phyloP scores from a whole-genome alignment of 2,329 filamentous ascomycete genomes.

The Diaporthe citriasiana region DNA sequence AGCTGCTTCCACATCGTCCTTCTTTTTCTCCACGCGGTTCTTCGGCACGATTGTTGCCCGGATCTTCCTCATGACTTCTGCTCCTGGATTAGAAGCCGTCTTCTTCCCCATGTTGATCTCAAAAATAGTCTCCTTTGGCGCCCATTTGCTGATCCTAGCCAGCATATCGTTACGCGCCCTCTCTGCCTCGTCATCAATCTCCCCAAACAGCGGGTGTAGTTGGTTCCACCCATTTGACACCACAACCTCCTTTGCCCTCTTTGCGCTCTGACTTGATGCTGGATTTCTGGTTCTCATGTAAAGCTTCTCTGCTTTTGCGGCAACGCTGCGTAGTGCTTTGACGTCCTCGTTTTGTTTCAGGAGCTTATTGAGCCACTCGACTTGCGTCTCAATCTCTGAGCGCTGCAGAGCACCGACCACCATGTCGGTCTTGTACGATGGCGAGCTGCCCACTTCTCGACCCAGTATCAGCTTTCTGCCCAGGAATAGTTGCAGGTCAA shows the following conservation, averaged over 20 bases:
- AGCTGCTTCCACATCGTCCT: conserved; percentile 53
- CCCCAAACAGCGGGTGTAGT: conserved; percentile 84
- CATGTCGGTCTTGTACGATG: conserved; percentile 85
- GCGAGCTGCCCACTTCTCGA: conserved; percentile 67
- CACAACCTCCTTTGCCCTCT: conserved; percentile 84
- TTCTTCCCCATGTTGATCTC: conserved; percentile 86
- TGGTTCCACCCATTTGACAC: conserved; percentile 78
- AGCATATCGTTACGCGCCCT: conserved; percentile 87
- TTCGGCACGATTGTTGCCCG: conserved; percentile 77
- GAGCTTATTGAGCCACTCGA: conserved; percentile 87
- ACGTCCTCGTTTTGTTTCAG: conserved; percentile 84
- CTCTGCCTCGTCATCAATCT: conserved; percentile 75
- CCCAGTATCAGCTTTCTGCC: conserved; percentile 87
- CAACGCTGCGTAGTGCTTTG: conserved; percentile 77
- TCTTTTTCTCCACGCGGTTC: conserved; percentile 58
- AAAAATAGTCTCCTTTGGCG: conserved; percentile 95
- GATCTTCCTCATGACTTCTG: conserved; percentile 81
- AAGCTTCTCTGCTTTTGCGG: conserved; percentile 90
- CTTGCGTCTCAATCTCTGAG: conserved; percentile 79
- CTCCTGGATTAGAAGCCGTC: conserved; percentile 72
- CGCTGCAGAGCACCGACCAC: conserved; percentile 83
- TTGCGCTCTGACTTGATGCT: conserved; percentile 91
- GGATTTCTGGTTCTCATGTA: conserved; percentile 92
- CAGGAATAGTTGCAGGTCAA: conserved; percentile 95
- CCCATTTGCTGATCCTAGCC: conserved; percentile 87